These are phyloP conservation scores for Davidsoniella australis DNA, from an alignment of 2,329 filamentous ascomycete species.

Conservation along the genomic window DNA sequence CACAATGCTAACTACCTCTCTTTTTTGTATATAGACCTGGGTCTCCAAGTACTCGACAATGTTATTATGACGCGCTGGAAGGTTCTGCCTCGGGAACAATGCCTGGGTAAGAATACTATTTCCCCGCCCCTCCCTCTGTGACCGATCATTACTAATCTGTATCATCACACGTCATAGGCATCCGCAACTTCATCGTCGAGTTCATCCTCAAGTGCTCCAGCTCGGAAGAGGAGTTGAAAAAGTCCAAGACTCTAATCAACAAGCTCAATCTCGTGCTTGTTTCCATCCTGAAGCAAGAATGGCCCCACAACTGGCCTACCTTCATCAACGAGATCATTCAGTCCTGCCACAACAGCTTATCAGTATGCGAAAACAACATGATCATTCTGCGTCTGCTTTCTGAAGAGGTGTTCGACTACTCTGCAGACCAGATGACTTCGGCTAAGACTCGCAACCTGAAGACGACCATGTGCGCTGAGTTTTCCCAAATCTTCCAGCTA, in stretches of 20 bases:
- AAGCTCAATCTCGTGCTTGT: conserved; percentile 97
- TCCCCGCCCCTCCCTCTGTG: background rate
- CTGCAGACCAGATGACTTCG: conserved; percentile 98
- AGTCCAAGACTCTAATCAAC: conserved; percentile 81
- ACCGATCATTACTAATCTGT: background rate
- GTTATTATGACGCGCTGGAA: conserved; percentile 99
- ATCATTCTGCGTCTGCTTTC: conserved; percentile 87
- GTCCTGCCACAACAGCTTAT: conserved; percentile 84
- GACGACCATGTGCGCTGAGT: conserved; percentile 96
- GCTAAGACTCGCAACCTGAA: conserved; percentile 92
- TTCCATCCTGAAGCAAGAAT: conserved; percentile 96
- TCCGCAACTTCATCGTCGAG: conserved; percentile 97
- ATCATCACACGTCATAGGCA: conserved; percentile 39
- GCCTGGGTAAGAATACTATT: conserved; percentile 43
- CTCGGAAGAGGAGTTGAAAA: conserved; percentile 71
- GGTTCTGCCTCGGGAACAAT: conserved; percentile 87
- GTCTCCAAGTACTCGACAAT: conserved; percentile 90
- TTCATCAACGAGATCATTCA: conserved; percentile 99
- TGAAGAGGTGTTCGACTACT: conserved; percentile 98
- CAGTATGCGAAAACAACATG: conserved; percentile 99
- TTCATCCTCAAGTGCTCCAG: conserved; percentile 91
- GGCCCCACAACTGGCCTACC: conserved; percentile 98
- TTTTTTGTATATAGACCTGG: conserved; percentile 46
- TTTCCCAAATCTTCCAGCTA: conserved; percentile 94
- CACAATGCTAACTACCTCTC: background rate